Base-by-base conservation (phyloP, 345 rosid species). In the thale cress (Arabidopsis thaliana) region DNA sequence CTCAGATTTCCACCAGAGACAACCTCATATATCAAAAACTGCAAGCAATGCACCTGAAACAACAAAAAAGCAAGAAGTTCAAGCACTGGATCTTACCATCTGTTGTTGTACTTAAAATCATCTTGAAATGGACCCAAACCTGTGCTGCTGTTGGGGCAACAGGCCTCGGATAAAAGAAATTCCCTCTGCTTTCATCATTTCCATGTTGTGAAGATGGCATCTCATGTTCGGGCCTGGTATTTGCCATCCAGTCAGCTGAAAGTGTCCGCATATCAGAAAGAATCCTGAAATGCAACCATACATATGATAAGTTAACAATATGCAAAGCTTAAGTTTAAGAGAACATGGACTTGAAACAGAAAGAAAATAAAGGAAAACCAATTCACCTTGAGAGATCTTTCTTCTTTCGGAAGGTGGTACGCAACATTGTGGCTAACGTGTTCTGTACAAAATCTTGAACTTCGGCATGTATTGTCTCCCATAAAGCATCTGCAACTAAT, bases 231-330 rank as follows among this genome's bases (percentile, higher is more conserved):
- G 97, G 82, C 84, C 83, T 90, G 33, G 93, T 89, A 76, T 92
- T 95, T 79, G 99, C 98, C 99, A 95, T 92, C 99, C 99, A 95
- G 80, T 95, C 99, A 34, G 99, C 99, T 41, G 99, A 92, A 78
- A 95, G 97, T 57, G 99, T 95, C 82, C 99, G 87, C 99, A 95
- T 92, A 84, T 95, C 99, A 46, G 98, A 95, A 76, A 95, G 97
- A 79, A 95, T 92, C 97, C 99, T 92, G 88, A 80, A 84, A 82
- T 9, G 67, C 41, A 63, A 65, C 49, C 65, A 59, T 25, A 53
- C 42, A 71, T 7, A 71, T 30, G 42, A 71, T 33, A 71, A 25
- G 24, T 65, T 59, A 65, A 58, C 10, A 24, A 20, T 33, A 42
- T 33, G 63, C 20, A 41, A 56, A 59, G 51, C 68, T 50, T 65